These are phyloP conservation scores for Pseudonectria buxi DNA, from an alignment of 2,329 filamentous ascomycete genomes.

Conservation along the genomic window DNA sequence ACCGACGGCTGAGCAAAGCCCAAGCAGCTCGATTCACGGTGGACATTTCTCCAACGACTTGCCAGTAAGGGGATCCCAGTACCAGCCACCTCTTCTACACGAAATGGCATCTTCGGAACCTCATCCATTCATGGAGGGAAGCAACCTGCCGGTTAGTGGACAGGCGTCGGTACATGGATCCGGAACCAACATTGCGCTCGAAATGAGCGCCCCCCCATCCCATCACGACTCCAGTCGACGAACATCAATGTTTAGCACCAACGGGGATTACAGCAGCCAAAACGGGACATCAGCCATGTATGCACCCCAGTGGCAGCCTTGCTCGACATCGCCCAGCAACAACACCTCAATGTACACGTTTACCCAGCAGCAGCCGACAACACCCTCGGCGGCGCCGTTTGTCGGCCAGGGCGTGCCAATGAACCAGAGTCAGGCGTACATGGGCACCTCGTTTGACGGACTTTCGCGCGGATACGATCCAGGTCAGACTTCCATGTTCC, in stretches of 20 bases:
- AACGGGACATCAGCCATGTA: slow-evolving; percentile 33
- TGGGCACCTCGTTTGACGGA: slow-evolving; percentile 29
- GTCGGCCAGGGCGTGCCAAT: slow-evolving; percentile 26
- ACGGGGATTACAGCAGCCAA: slow-evolving; percentile 37
- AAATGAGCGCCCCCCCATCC: slow-evolving; percentile 36
- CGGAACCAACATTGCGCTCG: slow-evolving; percentile 33
- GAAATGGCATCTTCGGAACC: slow-evolving; percentile 34
- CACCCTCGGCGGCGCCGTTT: slow-evolving; percentile 24
- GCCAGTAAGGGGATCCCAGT: slow-evolving; percentile 36
- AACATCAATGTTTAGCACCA: slow-evolving; percentile 34
- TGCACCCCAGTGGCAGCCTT: slow-evolving; percentile 37
- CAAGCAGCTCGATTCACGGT: slow-evolving; percentile 25
- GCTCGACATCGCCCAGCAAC: slow-evolving; percentile 34
- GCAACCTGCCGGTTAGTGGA: slow-evolving; percentile 27
- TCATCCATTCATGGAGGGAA: slow-evolving; percentile 34
- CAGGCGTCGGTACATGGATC: slow-evolving; percentile 29
- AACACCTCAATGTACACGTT: slow-evolving; percentile 43
- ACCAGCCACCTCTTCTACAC: slow-evolving; percentile 34
- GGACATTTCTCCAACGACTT: slow-evolving; percentile 36
- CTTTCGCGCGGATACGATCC: slow-evolving; percentile 28
- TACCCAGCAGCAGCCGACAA: slow-evolving; percentile 33
- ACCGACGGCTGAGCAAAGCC: slow-evolving; percentile 30
- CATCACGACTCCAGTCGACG: slow-evolving; percentile 39
- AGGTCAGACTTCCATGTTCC: slow-evolving; percentile 26
- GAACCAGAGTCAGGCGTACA: slow-evolving; percentile 27